phyloP scores from a whole-genome alignment of 2,329 filamentous ascomycete genomes.

The Xylaria arbuscula region DNA sequence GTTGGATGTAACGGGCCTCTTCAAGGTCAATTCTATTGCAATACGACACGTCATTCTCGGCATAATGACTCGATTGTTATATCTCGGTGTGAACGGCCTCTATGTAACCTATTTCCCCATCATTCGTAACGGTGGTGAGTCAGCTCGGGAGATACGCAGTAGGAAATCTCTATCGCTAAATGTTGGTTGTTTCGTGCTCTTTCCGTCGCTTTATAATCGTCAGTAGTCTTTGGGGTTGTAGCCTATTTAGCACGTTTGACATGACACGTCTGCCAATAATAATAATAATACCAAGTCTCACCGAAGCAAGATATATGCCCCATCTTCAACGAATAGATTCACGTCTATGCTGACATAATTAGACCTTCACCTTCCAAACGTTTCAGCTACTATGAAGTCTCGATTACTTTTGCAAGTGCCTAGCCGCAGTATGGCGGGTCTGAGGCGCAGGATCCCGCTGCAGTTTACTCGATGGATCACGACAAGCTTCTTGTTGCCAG shows the following conservation, averaged over 20 bases:
- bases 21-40: conserved; percentile 5
- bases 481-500: conserved; percentile 25
- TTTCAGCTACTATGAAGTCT: conserved; percentile 16
- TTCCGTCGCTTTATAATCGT: neutral
- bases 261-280: neutral
- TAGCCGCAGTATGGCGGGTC: conserved; percentile 39
- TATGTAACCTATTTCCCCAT: conserved; percentile 14
- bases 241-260: neutral
- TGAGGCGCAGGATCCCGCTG: conserved; percentile 43
- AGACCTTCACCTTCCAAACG: conserved; percentile 13
- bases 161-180: neutral
- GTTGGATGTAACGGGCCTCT: conserved; percentile 13
- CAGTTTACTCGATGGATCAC: conserved; percentile 28
- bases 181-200: neutral
- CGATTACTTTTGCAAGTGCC: conserved; percentile 33
- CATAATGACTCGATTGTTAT: conserved; percentile 10
- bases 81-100: conserved; percentile 30
- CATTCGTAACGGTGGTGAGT: conserved; percentile 6
- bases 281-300: neutral
- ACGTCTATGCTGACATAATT: conserved; percentile 14
- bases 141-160: conserved; percentile 3
- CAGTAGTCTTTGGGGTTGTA: neutral
- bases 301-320: neutral
- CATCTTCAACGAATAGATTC: neutral
- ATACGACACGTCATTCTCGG: neutral